Evolutionary conservation across 2,329 filamentous ascomycete species (phyloP).

Genomic region (Cladophialophora psammophila): DNA sequence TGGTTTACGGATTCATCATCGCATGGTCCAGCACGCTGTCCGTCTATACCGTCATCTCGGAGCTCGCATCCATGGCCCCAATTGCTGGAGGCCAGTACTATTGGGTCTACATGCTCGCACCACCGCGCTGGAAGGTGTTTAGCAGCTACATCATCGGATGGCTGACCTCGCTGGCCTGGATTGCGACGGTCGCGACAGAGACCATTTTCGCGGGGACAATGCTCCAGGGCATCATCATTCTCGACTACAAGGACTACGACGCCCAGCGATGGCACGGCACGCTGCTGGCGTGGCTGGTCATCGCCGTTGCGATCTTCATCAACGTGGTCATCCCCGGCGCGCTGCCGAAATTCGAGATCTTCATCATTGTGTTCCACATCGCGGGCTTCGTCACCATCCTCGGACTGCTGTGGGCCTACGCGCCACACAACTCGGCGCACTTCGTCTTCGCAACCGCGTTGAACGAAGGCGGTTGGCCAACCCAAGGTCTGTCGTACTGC

Average conservation of each 20-base stretch:
- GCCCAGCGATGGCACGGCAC: slow-evolving; percentile 51
- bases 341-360: slow-evolving; percentile 52
- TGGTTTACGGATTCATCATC: slow-evolving; percentile 61
- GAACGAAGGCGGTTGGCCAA: slow-evolving; percentile 47
- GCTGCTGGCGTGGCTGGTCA: slow-evolving; percentile 50
- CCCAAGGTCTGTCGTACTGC: slow-evolving; percentile 47
- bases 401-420: slow-evolving; percentile 47
- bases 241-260: slow-evolving; percentile 49
- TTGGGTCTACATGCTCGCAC: slow-evolving; percentile 57
- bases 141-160: slow-evolving; percentile 55
- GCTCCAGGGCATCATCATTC: slow-evolving; percentile 50
- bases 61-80: slow-evolving; percentile 57
- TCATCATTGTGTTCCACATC: slow-evolving; percentile 54
- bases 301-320: slow-evolving; percentile 50
- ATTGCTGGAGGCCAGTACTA: slow-evolving; percentile 57
- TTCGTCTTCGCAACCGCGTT: slow-evolving; percentile 46
- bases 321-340: slow-evolving; percentile 52
- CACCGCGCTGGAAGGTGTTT: slow-evolving; percentile 50
- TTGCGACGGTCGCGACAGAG: slow-evolving; percentile 53
- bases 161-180: slow-evolving; percentile 54
- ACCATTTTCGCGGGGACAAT: slow-evolving; percentile 52
- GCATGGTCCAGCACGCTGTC: slow-evolving; percentile 59
- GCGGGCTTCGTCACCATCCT: slow-evolving; percentile 56
- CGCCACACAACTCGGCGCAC: slow-evolving; percentile 41
- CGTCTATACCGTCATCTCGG: slow-evolving; percentile 56